Conservation (phyloP, 306 rosid species). For the Sphenostylis stenocarpa region DNA sequence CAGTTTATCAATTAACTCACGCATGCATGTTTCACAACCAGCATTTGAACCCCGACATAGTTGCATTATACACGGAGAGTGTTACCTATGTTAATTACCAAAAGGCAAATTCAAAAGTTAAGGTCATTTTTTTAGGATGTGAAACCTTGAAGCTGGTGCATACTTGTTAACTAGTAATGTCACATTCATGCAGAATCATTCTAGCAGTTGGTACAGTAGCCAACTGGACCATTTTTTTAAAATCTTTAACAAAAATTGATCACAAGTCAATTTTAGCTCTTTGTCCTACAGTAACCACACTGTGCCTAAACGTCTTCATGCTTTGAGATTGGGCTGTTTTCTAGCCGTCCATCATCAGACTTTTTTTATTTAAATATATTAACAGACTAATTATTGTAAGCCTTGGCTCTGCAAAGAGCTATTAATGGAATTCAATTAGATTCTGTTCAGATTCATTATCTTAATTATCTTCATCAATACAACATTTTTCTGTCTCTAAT, state of each 20-base stretch:
- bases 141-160: constrained; percentile 12
- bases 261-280: constrained; percentile 39
- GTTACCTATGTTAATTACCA: neutral
- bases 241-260: neutral
- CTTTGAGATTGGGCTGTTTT: constrained; percentile 33
- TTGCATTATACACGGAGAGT: constrained; percentile 26
- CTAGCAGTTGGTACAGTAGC: neutral
- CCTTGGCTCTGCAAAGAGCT: constrained; percentile 28
- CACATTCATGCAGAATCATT: constrained; percentile 31
- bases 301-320: constrained; percentile 37
- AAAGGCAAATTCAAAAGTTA: constrained; percentile 22
- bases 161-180: constrained; percentile 30
- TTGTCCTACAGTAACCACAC: constrained; percentile 28
- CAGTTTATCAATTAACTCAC: neutral
- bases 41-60: constrained; percentile 14
- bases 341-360: constrained; percentile 18
- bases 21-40: constrained; percentile 8
- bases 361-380: constrained; percentile 7
- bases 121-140: neutral
- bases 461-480: neutral
- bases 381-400: neutral
- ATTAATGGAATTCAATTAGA: constrained; percentile 19
- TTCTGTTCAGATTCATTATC: constrained; percentile 29
- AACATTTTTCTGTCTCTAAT: neutral
- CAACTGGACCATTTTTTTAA: neutral